phyloP scores from a whole-genome alignment of 768 basidiomycete genomes.

The Phanerochaete carnosa region DNA sequence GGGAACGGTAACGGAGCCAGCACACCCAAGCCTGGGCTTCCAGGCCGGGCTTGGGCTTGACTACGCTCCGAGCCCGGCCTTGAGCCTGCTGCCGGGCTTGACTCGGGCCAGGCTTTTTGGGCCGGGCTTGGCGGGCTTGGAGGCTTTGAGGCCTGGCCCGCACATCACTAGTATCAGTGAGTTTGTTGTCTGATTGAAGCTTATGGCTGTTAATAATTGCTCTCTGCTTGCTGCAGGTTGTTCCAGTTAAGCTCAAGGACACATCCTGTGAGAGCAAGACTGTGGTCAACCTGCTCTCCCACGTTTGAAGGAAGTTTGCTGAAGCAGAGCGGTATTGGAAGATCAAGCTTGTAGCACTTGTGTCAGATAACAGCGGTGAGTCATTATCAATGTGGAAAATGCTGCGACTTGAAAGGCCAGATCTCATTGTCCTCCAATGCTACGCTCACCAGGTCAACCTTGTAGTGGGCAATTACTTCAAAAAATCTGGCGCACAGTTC shows the following conservation, averaged over 20 bases:
- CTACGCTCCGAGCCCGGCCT: too few relatives aligned
- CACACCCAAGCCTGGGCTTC: too few relatives aligned
- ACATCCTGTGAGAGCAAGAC: conserved; percentile 29
- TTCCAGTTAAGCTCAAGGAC: conserved; percentile 18
- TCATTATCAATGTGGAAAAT: conserved; percentile 24
- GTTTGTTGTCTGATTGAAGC: too few relatives aligned
- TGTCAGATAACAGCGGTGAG: conserved; percentile 35
- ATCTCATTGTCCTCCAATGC: conserved; percentile 32
- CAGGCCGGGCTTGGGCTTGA: too few relatives aligned
- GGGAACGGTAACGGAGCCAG: too few relatives aligned
- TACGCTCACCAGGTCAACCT: conserved; percentile 41
- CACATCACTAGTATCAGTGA: too few relatives aligned
- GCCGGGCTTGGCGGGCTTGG: too few relatives aligned
- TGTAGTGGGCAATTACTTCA: conserved; percentile 36
- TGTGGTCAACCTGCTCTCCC: conserved; percentile 26
- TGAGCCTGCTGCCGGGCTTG: too few relatives aligned
- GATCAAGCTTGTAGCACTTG: conserved; percentile 23
- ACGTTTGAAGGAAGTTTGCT: conserved; percentile 17
- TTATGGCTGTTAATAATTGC: too few relatives aligned
- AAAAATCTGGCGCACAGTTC: conserved; percentile 20
- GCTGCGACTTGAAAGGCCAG: conserved; percentile 17
- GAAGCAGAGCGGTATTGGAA: conserved; percentile 19
- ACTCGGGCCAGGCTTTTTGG: too few relatives aligned
- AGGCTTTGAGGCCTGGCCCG: too few relatives aligned
- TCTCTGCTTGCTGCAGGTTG: neutral